Conservation (phyloP, 2,329 filamentous ascomycete genomes). For the Colletotrichum neosansevieriae region DNA sequence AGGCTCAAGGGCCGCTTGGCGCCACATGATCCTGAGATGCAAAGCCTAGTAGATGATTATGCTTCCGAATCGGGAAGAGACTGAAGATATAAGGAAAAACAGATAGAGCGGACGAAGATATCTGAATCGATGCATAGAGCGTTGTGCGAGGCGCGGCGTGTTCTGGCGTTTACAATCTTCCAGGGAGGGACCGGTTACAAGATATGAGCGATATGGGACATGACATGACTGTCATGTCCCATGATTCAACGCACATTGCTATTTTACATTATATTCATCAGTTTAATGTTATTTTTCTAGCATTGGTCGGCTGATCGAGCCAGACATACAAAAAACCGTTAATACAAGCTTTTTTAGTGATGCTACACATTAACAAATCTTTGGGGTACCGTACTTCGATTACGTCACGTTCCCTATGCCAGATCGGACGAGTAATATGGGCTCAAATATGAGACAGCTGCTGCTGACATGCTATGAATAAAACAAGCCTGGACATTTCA, state of each 20-base stretch:
- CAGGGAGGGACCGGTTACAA: conserved; percentile 21
- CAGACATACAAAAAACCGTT: neutral
- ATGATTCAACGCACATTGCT: conserved; percentile 1
- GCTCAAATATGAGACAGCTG: too few relatives aligned
- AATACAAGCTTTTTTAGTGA: neutral
- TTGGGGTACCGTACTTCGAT: too few relatives aligned
- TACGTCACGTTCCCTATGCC: too few relatives aligned
- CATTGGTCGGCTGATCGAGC: neutral
- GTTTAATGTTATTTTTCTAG: conserved; percentile 30
- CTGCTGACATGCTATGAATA: too few relatives aligned
- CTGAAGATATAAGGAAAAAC: conserved; percentile 1
- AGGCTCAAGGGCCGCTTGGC: conserved; percentile 14
- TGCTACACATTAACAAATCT: too few relatives aligned
- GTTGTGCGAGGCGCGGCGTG: conserved; percentile 28
- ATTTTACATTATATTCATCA: conserved; percentile 18
- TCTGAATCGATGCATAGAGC: conserved; percentile 15
- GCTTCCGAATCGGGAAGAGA: conserved; percentile 36
- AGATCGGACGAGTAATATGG: too few relatives aligned
- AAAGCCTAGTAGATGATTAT: conserved; percentile 39
- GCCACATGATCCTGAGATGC: conserved; percentile 39
- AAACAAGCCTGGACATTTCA: too few relatives aligned
- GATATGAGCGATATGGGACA: conserved; percentile 3
- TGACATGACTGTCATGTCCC: neutral
- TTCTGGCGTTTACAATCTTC: conserved; percentile 24
- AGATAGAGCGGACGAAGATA: neutral